Evolutionary conservation across 495 filamentous ascomycete genomes (phyloP).

Genomic region (Trichoderma orchidacearum): DNA sequence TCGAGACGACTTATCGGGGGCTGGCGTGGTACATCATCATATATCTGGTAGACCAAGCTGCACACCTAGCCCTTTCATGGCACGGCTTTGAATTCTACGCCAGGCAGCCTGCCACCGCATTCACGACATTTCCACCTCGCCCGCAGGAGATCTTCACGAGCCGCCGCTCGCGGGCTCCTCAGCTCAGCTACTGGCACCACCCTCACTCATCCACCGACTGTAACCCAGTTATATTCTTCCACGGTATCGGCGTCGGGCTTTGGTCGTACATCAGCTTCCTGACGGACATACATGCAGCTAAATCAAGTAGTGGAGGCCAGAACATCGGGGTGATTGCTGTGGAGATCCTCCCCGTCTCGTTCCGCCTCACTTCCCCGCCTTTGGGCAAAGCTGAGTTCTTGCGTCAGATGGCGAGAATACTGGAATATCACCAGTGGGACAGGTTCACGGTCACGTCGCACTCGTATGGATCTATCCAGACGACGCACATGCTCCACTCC

Average conservation of each 20-base stretch:
- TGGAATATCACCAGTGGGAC: constrained; percentile 37
- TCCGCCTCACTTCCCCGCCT: constrained; percentile 40
- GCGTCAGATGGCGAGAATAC: constrained; percentile 34
- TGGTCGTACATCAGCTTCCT: constrained; percentile 48
- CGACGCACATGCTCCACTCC: constrained; percentile 45
- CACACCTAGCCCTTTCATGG: constrained; percentile 22
- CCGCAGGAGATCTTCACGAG: constrained; percentile 25
- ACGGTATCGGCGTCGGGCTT: constrained; percentile 59
- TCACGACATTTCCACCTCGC: constrained; percentile 45
- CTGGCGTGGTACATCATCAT: constrained; percentile 47
- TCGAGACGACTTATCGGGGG: constrained; percentile 46
- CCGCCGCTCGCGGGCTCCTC: constrained; percentile 27
- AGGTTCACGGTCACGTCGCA: constrained; percentile 41
- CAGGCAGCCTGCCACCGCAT: constrained; percentile 18
- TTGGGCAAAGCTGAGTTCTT: constrained; percentile 33
- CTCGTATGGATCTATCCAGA: constrained; percentile 49
- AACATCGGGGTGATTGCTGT: constrained; percentile 47
- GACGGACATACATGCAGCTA: constrained; percentile 22
- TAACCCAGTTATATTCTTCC: constrained; percentile 49
- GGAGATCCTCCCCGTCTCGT: constrained; percentile 49
- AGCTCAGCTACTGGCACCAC: constrained; percentile 50
- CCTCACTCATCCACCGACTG: constrained; percentile 41
- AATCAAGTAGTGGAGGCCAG: constrained; percentile 19
- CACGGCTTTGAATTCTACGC: constrained; percentile 35
- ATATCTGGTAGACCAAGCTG: constrained; percentile 18